Evolutionary conservation across 257 asterid genomes (phyloP), one percentile per base, ranked within the genome.

Genomic region (Schizonepeta tenuifolia): DNA sequence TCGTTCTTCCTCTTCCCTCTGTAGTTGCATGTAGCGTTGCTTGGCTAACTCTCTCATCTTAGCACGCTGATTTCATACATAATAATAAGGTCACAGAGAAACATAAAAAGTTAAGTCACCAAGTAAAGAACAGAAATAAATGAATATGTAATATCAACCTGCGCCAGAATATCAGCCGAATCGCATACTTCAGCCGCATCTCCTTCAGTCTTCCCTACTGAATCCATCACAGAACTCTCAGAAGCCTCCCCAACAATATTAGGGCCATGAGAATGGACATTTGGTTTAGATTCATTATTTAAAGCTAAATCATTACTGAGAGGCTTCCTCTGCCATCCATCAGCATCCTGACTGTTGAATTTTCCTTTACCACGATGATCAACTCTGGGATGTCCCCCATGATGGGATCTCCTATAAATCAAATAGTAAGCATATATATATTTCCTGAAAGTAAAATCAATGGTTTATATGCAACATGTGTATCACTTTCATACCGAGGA

Each of bases 1-100:
- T 57, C 97, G 79, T 65, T 90, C 99, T 77, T 92, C 99, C 81
- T 95, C 99, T 86, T 95, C 98, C 87, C 77, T 95, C 82, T 88
- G 97, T 57, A 86, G 78, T 76, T 88, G 94, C 55, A 87, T 63
- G 71, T 89, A 92, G 53, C 96, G 95, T 73, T 89, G 96, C 85
- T 85, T 95, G 49, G 88, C 95, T 46, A 88, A 53, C 79, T 88
- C 97, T 78, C 81, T 87, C 90, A 77, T 82, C 80, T 83, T 95
- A 65, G 80, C 86, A 51, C 91, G 92, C 98, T 91, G 86, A 46
- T 77, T 59, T 68, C 78, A 76, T 28, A 56, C 67, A 70, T n/a
- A 73, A 33, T 61, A n/a, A 50, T 70, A 63, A 67, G 73, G 76
- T 73, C 40, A 71, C 40, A 73, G 15, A 38, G 69, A 71, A 74